Evolutionary conservation across 1,284 basidiomycete species (phyloP).

Genomic region (Anthracocystis panici-leucophaei): DNA sequence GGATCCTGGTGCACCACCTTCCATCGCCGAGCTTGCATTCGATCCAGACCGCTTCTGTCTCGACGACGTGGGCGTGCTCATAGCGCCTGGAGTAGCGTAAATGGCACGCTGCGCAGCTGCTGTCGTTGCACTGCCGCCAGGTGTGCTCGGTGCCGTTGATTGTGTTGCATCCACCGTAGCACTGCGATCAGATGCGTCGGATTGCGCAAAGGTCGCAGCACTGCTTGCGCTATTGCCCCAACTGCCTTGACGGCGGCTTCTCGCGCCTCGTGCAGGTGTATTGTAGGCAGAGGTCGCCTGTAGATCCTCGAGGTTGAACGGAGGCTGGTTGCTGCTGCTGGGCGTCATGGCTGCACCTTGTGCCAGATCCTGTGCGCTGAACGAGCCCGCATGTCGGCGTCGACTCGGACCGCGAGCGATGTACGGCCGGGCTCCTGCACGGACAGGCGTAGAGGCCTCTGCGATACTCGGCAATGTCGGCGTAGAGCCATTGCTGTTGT

Average conservation of each 20-base stretch:
- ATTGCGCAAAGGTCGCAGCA: slow-evolving; percentile 30
- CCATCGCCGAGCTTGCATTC: slow-evolving; percentile 32
- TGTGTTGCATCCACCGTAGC: slow-evolving; percentile 16
- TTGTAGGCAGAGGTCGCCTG: slow-evolving; percentile 42
- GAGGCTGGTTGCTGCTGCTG: slow-evolving; percentile 32
- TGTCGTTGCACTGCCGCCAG: slow-evolving; percentile 9
- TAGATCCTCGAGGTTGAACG: slow-evolving; percentile 45
- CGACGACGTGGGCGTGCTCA: slow-evolving; percentile 40
- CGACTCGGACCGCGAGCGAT: slow-evolving; percentile 37
- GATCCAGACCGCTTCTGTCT: slow-evolving; percentile 44
- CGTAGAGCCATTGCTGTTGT: slow-evolving; percentile 22
- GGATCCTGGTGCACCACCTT: slow-evolving; percentile 2
- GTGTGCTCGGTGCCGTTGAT: slow-evolving; percentile 35
- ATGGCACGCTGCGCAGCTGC: slow-evolving; percentile 9
- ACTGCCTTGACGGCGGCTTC: slow-evolving; percentile 31
- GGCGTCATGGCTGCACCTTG: slow-evolving; percentile 58
- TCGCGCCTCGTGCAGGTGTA: slow-evolving; percentile 27
- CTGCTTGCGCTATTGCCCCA: slow-evolving; percentile 36
- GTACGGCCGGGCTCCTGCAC: slow-evolving; percentile 33
- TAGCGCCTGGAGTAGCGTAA: slow-evolving; percentile 20
- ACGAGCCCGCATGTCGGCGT: slow-evolving; percentile 60
- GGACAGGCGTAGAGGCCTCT: slow-evolving; percentile 49
- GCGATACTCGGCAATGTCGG: slow-evolving; percentile 60
- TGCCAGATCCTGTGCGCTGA: slow-evolving; percentile 63
- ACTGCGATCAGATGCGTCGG: slow-evolving; percentile 31